These are phyloP conservation scores for Aspergillaceae sp. DNA, from an alignment of 2,329 filamentous ascomycete genomes.

Conservation along the genomic window DNA sequence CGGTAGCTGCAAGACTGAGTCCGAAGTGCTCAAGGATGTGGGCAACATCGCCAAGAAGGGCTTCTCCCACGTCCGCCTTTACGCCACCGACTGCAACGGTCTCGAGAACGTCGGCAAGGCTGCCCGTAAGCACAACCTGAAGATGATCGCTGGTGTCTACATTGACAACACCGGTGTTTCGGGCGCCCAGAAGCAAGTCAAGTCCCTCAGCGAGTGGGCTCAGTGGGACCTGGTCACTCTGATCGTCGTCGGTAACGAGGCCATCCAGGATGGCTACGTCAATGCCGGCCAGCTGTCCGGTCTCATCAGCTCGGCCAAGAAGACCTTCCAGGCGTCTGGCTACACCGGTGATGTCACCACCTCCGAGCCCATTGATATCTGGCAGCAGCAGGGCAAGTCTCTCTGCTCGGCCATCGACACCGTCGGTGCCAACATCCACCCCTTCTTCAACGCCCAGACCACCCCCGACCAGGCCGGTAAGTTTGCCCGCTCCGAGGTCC, in stretches of 20 bases:
- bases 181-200: constrained; percentile 64
- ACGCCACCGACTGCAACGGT: constrained; percentile 84
- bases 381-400: constrained; percentile 50
- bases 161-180: constrained; percentile 56
- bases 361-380: constrained; percentile 74
- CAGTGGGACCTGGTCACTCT: constrained; percentile 70
- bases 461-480: constrained; percentile 58
- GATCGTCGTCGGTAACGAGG: constrained; percentile 85
- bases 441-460: constrained; percentile 77
- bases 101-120: constrained; percentile 67
- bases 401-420: constrained; percentile 72
- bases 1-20: constrained; percentile 55
- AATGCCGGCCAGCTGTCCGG: constrained; percentile 54
- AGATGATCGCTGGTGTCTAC: constrained; percentile 82
- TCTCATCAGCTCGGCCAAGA: constrained; percentile 62
- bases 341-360: constrained; percentile 73
- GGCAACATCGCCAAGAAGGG: constrained; percentile 54
- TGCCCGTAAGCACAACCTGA: constrained; percentile 57
- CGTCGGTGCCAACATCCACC: constrained; percentile 78
- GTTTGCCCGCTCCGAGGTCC: constrained; percentile 68
- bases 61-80: constrained; percentile 68
- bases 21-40: constrained; percentile 54
- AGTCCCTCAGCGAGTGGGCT: constrained; percentile 61
- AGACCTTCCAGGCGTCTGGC: constrained; percentile 52
- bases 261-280: constrained; percentile 66